Conservation (phyloP, 306 rosid genomes). For the Cicer arietinum region DNA sequence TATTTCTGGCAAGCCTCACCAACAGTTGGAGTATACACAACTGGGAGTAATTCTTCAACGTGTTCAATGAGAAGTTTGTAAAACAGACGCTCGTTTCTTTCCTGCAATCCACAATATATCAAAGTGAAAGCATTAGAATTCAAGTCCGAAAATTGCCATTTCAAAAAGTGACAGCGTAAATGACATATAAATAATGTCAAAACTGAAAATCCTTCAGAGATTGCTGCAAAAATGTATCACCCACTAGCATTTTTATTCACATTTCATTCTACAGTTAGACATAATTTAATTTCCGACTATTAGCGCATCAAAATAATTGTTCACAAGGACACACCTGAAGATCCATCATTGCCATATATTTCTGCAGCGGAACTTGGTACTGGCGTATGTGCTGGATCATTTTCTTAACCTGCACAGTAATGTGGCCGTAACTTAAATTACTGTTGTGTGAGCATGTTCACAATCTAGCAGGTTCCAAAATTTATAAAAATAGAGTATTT, state of each 20-base stretch:
- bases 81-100: conserved; percentile 83
- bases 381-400: conserved; percentile 85
- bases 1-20: conserved; percentile 99
- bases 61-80: conserved; percentile 89
- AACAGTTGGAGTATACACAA: conserved; percentile 96
- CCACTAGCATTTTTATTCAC: not conserved
- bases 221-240: not conserved
- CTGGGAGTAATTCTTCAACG: conserved; percentile 94
- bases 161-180: not conserved
- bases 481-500: not conserved
- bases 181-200: not conserved
- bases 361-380: conserved; percentile 90
- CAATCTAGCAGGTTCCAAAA: not conserved
- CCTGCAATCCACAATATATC: conserved; percentile 59
- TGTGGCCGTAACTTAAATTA: conserved; percentile 20
- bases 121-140: conserved; percentile 30
- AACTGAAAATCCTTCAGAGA: not conserved
- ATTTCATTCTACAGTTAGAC: not conserved
- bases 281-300: not conserved
- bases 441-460: not conserved
- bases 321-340: conserved; percentile 76
- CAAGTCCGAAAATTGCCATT: conserved; percentile 5
- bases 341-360: conserved; percentile 97
- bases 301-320: not conserved
- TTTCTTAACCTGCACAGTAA: conserved; percentile 78